Percentiles rank a stretch among this genome's conserved stretches.
These are phyloP conservation scores for Phytophthora agathidicida DNA, from an alignment of 352 stramenopile genomes.

Conservation along the genomic window DNA sequence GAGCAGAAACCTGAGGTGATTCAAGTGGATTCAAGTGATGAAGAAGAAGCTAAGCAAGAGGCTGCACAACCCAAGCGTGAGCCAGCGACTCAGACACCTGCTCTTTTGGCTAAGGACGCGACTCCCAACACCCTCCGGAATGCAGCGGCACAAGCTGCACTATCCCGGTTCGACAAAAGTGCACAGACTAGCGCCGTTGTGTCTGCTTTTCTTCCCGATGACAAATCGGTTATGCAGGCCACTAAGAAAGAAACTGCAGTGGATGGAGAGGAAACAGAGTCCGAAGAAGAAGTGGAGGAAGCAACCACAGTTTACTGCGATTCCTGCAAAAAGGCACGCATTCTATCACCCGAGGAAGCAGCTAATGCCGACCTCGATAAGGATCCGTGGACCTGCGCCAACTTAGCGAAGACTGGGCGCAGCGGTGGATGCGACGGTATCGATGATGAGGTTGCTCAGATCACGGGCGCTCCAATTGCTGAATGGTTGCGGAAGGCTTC, in stretches of 20 bases:
- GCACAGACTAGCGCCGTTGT: constrained; percentile 49
- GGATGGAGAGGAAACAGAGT: constrained; percentile 38
- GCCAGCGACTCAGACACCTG: constrained; percentile 22
- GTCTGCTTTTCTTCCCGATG: constrained; percentile 38
- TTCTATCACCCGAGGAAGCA: constrained; percentile 60
- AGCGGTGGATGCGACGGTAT: constrained; percentile 49
- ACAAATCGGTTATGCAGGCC: not conserved
- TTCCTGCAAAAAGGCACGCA: constrained; percentile 79
- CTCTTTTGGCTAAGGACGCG: constrained; percentile 35
- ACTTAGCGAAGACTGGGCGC: constrained; percentile 42
- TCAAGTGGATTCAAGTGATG: constrained; percentile 18
- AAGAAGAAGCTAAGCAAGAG: constrained; percentile 19
- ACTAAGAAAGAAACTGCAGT: constrained; percentile 1
- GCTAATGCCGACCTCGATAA: constrained; percentile 29
- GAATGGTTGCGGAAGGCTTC: constrained; percentile 45
- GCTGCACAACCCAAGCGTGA: constrained; percentile 15
- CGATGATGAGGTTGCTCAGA: constrained; percentile 80
- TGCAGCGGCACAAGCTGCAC: constrained; percentile 60
- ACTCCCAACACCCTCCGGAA: constrained; percentile 43
- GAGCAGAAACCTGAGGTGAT: constrained; percentile 24
- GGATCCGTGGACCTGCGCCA: constrained; percentile 67
- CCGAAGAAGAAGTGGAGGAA: constrained; percentile 60
- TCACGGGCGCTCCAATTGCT: constrained; percentile 54
- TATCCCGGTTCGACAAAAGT: constrained; percentile 56
- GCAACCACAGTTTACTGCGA: constrained; percentile 84